A percentile compares a stretch with the other conserved stretches of the same genome.
Conservation (phyloP, 495 filamentous ascomycete genomes). For the Penicillium canariense region DNA sequence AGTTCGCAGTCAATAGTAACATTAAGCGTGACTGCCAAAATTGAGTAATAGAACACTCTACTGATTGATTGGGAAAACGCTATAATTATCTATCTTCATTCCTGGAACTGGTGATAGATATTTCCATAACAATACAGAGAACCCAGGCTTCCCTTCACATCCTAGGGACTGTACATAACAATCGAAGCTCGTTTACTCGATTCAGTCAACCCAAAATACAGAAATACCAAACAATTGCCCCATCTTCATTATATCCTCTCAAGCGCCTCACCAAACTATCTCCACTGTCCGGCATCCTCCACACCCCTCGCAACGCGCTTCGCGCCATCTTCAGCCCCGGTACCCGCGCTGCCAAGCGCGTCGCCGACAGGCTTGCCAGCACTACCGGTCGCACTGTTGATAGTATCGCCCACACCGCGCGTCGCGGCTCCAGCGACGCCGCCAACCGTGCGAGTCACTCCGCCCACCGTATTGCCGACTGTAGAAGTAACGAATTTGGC, state of each 20-base stretch:
- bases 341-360: conserved; percentile 57
- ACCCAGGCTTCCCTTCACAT: too few relatives aligned
- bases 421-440: conserved; percentile 66
- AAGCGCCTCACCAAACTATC: conserved; percentile 34
- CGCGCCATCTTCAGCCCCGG: conserved; percentile 58
- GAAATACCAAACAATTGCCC: too few relatives aligned
- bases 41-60: too few relatives aligned
- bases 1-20: too few relatives aligned
- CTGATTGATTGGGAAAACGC: too few relatives aligned
- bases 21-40: too few relatives aligned
- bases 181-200: too few relatives aligned
- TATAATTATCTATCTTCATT: too few relatives aligned
- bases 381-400: conserved; percentile 61
- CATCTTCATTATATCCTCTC: background rate
- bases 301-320: conserved; percentile 58
- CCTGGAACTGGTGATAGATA: too few relatives aligned
- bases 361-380: conserved; percentile 65
- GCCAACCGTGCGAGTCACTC: conserved; percentile 62
- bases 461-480: conserved; percentile 62
- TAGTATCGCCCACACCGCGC: conserved; percentile 61
- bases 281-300: conserved; percentile 69
- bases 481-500: conserved; percentile 50
- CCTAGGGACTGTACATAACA: too few relatives aligned
- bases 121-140: too few relatives aligned
- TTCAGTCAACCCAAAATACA: too few relatives aligned